A percentile compares a stretch with the other conserved stretches of the same genome.
phyloP scores from a whole-genome alignment of 305 asterid genomes.

The Andrographis paniculata region DNA sequence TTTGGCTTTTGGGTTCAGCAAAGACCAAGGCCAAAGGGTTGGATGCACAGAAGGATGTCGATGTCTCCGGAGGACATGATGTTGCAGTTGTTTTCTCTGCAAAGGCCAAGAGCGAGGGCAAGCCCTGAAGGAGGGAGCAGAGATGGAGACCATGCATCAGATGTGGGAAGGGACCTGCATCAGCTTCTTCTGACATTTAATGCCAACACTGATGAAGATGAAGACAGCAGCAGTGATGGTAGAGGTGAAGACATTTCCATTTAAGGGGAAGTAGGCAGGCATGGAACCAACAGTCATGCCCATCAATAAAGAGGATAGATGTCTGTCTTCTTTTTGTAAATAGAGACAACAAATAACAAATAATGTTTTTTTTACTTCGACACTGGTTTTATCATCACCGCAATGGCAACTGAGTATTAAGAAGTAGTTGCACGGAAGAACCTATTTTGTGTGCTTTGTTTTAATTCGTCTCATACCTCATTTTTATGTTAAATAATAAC shows the following conservation, averaged over 20 bases:
- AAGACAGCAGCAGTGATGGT: conserved; percentile 23
- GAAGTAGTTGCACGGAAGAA: no score
- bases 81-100: conserved; percentile 43
- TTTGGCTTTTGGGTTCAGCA: conserved; percentile 50
- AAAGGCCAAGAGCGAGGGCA: conserved; percentile 27
- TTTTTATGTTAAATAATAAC: no score
- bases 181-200: conserved; percentile 39
- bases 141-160: no score
- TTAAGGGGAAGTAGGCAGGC: conserved; percentile 15
- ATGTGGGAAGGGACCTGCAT: conserved; percentile 33
- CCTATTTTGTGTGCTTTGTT: no score
- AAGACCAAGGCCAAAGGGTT: conserved; percentile 33
- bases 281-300: conserved; percentile 10
- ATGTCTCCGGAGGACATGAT: conserved; percentile 46
- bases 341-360: no score
- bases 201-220: conserved; percentile 33
- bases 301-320: no score
- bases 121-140: conserved; percentile 29
- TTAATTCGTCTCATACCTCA: no score
- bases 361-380: no score
- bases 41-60: conserved; percentile 46
- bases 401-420: no score
- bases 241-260: conserved; percentile 27
- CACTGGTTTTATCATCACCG: no score
- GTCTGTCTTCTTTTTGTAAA: no score